Conservation (phyloP, 1,139 yeast genomes). For the Blastobotrys raffinosifermentans region DNA sequence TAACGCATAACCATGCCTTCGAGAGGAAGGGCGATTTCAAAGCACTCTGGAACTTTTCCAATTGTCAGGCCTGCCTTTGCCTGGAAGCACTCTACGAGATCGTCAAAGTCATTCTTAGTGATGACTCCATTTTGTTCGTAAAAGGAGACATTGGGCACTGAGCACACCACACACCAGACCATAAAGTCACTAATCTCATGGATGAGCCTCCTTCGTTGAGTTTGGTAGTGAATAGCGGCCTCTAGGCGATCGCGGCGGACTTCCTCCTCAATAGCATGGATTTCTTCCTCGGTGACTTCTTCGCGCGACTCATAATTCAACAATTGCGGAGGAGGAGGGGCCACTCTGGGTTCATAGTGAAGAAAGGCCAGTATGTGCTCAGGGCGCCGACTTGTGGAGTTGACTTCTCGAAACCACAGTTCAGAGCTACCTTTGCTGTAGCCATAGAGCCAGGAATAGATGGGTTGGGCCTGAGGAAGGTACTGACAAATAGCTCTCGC, state of each 20-base stretch:
- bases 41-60: too few species aligned
- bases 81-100: too few species aligned
- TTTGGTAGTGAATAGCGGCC: constrained; percentile 10
- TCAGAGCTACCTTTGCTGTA: too few species aligned
- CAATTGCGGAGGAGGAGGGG: constrained; percentile 12
- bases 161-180: constrained; percentile 15
- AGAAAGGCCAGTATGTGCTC: constrained; percentile 19
- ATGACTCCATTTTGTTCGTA: constrained; percentile 21
- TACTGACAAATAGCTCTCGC: too few species aligned
- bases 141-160: constrained; percentile 18
- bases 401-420: too few species aligned
- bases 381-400: too few species aligned
- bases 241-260: constrained; percentile 10
- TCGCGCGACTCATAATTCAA: constrained; percentile 16
- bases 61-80: too few species aligned
- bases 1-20: too few species aligned
- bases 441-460: too few species aligned
- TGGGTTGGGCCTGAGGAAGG: too few species aligned
- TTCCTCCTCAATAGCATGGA: constrained; percentile 9
- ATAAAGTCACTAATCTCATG: constrained; percentile 21
- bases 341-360: constrained; percentile 12
- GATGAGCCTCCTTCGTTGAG: constrained; percentile 16
- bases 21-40: too few species aligned
- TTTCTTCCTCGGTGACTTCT: constrained; percentile 13
- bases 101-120: constrained; percentile 5